phyloP scores from a whole-genome alignment of 2,329 filamentous ascomycete genomes.

The Aspergillus persii region DNA sequence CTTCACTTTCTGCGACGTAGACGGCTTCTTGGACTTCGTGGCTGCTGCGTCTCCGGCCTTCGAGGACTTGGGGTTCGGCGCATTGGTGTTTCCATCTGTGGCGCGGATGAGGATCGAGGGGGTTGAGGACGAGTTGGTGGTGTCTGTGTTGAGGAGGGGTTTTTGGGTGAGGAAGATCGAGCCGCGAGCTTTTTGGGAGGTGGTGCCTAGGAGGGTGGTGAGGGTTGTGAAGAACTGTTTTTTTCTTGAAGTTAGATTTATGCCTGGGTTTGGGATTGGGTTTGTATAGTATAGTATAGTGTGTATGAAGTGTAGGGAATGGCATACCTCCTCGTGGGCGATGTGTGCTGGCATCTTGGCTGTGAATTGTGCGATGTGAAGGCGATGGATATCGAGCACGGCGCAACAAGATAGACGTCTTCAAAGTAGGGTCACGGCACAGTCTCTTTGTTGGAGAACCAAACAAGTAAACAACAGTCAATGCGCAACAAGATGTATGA shows the following conservation, averaged over 20 bases:
- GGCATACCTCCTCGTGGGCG: conserved; percentile 42
- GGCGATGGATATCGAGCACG: background rate
- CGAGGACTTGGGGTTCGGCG: conserved; percentile 36
- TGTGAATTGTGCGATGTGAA: background rate
- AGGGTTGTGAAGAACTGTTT: conserved; percentile 45
- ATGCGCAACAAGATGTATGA: no score
- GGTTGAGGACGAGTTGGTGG: conserved; percentile 44
- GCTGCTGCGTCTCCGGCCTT: conserved; percentile 23
- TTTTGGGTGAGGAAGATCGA: conserved; percentile 47
- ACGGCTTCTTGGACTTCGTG: conserved; percentile 34
- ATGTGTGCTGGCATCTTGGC: conserved; percentile 36
- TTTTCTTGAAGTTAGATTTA: background rate
- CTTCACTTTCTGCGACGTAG: conserved; percentile 65
- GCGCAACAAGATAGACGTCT: no score
- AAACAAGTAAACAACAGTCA: background rate
- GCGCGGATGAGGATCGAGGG: conserved; percentile 72
- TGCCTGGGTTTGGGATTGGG: no score
- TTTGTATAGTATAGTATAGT: no score
- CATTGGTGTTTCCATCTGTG: conserved; percentile 69
- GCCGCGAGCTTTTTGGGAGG: conserved; percentile 40
- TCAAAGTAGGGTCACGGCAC: no score
- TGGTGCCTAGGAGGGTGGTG: conserved; percentile 38
- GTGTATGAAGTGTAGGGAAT: background rate
- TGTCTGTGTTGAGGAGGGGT: conserved; percentile 25
- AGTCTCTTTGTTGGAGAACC: background rate